Evolutionary conservation across 2,329 filamentous ascomycete genomes (phyloP).

Genomic region (Fusarium sp.): DNA sequence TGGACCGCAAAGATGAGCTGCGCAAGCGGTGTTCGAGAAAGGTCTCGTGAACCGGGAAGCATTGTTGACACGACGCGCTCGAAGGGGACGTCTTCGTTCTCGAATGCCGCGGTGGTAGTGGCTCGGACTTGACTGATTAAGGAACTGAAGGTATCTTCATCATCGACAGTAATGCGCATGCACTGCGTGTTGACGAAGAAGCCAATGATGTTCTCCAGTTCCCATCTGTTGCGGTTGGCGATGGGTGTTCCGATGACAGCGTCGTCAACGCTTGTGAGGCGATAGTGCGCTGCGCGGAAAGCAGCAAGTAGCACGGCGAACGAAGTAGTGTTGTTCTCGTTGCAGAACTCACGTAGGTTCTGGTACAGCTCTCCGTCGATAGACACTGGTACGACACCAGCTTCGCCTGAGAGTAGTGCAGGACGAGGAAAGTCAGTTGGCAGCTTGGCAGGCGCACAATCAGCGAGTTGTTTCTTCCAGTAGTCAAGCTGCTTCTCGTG

Average conservation of each 20-base stretch:
- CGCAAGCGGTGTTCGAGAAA: background rate
- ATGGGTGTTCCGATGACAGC: constrained; percentile 34
- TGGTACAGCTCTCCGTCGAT: constrained; percentile 19
- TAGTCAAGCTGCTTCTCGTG: constrained; percentile 38
- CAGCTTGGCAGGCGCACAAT: constrained; percentile 26
- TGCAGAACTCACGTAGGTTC: constrained; percentile 13
- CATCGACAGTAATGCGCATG: constrained; percentile 31
- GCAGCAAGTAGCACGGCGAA: constrained; percentile 37
- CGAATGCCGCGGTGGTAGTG: background rate
- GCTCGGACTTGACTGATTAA: constrained; percentile 24
- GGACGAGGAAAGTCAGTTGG: constrained; percentile 30
- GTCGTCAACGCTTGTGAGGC: constrained; percentile 38
- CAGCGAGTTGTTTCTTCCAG: constrained; percentile 32
- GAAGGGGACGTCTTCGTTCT: constrained; percentile 7
- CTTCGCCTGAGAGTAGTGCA: constrained; percentile 12
- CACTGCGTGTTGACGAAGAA: constrained; percentile 44
- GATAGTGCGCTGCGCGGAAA: constrained; percentile 41
- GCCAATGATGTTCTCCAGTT: constrained; percentile 33
- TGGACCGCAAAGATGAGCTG: constrained; percentile 17
- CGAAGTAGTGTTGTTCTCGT: background rate
- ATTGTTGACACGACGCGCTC: constrained; percentile 8
- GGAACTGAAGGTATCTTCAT: constrained; percentile 15
- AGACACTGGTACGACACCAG: background rate
- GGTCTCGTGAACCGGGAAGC: background rate
- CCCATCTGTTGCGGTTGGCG: constrained; percentile 28